Evolutionary conservation across 768 basidiomycete species (phyloP).

Genomic region (Amanita rubescens): DNA sequence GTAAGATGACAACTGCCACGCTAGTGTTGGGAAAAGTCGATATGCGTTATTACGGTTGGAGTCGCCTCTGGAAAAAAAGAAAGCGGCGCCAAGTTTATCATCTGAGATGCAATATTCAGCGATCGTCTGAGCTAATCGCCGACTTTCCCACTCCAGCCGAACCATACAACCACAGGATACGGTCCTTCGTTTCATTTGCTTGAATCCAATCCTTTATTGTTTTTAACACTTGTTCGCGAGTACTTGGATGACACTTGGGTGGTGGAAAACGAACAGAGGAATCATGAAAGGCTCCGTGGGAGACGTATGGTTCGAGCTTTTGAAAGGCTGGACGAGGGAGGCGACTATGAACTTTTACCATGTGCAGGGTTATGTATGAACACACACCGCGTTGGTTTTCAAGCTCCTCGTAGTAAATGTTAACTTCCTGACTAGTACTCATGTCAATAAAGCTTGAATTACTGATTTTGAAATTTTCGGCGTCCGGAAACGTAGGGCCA

Average conservation of each 20-base stretch:
- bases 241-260: background rate
- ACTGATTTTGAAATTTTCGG: too few species aligned
- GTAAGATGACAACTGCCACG: background rate
- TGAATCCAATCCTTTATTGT: background rate
- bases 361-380: too few species aligned
- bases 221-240: background rate
- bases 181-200: background rate
- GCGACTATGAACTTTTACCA: too few species aligned
- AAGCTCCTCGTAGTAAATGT: too few species aligned
- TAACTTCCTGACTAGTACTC: too few species aligned
- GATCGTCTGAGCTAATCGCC: too few species aligned
- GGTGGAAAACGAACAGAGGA: background rate
- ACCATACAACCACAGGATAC: too few species aligned
- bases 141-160: too few species aligned
- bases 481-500: too few species aligned
- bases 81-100: background rate
- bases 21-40: background rate
- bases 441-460: too few species aligned
- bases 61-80: constrained; percentile 1
- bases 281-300: background rate
- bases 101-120: background rate
- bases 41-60: background rate
- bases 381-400: too few species aligned
- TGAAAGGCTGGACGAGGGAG: too few species aligned
- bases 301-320: background rate